Percentiles rank a stretch among this genome's conserved stretches.
Conservation (phyloP, 2,329 filamentous ascomycete genomes). For the Nemania abortiva region DNA sequence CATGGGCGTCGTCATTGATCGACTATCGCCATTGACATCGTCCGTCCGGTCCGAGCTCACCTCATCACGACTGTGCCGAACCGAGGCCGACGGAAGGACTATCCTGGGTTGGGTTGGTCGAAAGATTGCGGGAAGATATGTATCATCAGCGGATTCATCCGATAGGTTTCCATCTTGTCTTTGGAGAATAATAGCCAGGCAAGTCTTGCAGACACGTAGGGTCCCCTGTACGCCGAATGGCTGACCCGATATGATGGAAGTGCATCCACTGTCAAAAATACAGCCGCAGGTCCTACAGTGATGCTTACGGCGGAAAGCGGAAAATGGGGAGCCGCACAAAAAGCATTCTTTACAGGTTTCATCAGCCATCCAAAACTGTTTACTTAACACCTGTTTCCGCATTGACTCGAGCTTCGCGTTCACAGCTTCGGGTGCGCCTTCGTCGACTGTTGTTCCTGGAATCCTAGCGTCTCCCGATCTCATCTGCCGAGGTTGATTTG, state of each 20-base stretch:
- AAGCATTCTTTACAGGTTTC: slow-evolving; percentile 99
- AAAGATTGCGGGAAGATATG: slow-evolving; percentile 74
- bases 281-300: slow-evolving; percentile 97
- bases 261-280: slow-evolving; percentile 98
- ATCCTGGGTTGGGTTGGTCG: slow-evolving; percentile 65
- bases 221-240: slow-evolving; percentile 88
- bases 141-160: slow-evolving; percentile 85
- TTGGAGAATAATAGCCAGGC: slow-evolving; percentile 89
- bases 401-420: slow-evolving; percentile 76
- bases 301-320: slow-evolving; percentile 94
- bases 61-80: slow-evolving; percentile 57
- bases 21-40: slow-evolving; percentile 59
- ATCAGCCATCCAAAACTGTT: slow-evolving; percentile 99
- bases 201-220: slow-evolving; percentile 91
- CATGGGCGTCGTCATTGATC: slow-evolving; percentile 74
- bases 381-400: slow-evolving; percentile 87
- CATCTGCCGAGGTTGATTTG: slow-evolving; percentile 59
- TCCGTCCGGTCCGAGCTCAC: slow-evolving; percentile 57
- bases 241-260: slow-evolving; percentile 86
- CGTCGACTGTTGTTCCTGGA: slow-evolving; percentile 67
- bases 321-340: slow-evolving; percentile 88
- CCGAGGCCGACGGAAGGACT: slow-evolving; percentile 49
- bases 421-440: slow-evolving; percentile 69
- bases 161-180: slow-evolving; percentile 89
- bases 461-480: slow-evolving; percentile 63